Percentiles rank a stretch among this genome's conserved stretches.
phyloP scores from a whole-genome alignment of 768 basidiomycete species.

The Podaxis rugospora region DNA sequence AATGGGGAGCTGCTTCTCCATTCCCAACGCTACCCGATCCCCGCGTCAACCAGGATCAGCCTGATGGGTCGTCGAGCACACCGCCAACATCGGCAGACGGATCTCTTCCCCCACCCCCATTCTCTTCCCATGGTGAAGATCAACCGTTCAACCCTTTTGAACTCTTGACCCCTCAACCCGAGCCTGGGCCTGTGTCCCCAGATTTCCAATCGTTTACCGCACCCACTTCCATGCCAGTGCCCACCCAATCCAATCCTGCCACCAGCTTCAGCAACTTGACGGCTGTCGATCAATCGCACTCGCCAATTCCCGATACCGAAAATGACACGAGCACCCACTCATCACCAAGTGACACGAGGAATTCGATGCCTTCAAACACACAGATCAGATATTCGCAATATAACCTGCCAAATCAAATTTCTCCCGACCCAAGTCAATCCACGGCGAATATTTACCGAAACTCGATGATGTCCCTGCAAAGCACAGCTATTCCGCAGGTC shows the following conservation, averaged over 20 bases:
- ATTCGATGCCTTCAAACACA: not conserved
- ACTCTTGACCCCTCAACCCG: not conserved
- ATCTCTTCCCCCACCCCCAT: not conserved
- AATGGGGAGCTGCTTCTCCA: conserved; percentile 2
- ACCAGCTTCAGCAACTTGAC: not conserved
- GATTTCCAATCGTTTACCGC: not conserved
- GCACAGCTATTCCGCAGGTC: not conserved
- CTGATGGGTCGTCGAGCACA: not conserved
- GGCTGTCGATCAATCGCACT: not conserved
- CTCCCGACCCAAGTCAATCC: not conserved
- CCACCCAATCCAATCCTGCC: not conserved
- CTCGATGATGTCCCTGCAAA: not conserved
- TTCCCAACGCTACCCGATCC: not conserved
- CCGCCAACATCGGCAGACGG: not conserved
- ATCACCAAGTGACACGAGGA: not conserved
- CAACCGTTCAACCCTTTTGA: not conserved
- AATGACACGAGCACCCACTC: not conserved
- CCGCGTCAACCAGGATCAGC: not conserved
- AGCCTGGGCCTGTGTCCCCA: not conserved
- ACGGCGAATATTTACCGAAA: not conserved
- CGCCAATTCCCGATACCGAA: not conserved
- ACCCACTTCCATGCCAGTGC: not conserved
- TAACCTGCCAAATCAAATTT: not conserved
- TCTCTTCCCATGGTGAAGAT: not conserved
- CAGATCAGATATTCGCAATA: not conserved